Evolutionary conservation across 768 basidiomycete genomes (phyloP).

Genomic region (Tephrocybe sp.): DNA sequence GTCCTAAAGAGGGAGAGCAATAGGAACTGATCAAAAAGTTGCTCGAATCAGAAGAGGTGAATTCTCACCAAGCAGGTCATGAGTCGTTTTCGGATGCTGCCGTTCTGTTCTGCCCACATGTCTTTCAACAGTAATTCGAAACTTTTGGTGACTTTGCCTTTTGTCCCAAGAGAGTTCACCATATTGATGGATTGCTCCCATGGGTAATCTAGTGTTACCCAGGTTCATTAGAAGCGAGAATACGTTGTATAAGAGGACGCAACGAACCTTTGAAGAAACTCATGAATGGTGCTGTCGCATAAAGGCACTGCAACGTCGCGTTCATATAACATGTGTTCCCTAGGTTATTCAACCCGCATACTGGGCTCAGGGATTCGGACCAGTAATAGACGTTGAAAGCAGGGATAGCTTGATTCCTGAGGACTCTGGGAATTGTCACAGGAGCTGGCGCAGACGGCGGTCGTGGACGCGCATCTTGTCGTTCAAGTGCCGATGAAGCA

Average conservation of each 20-base stretch:
- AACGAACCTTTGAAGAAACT: conserved; percentile 83
- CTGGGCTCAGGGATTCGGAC: conserved; percentile 75
- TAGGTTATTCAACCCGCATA: conserved; percentile 88
- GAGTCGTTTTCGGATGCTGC: conserved; percentile 64
- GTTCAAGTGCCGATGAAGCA: conserved; percentile 64
- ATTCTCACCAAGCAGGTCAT: conserved; percentile 76
- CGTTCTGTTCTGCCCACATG: conserved; percentile 85
- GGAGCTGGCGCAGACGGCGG: conserved; percentile 35
- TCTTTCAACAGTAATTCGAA: conserved; percentile 84
- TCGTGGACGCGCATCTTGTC: conserved; percentile 73
- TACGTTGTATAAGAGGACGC: not conserved
- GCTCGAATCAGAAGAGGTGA: conserved; percentile 14
- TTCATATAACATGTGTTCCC: conserved; percentile 99
- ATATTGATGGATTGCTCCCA: conserved; percentile 85
- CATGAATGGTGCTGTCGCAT: conserved; percentile 90
- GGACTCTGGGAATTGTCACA: conserved; percentile 48
- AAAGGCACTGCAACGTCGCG: conserved; percentile 94
- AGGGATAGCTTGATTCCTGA: conserved; percentile 52
- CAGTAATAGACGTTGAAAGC: conserved; percentile 84
- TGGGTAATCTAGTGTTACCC: conserved; percentile 53
- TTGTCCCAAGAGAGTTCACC: conserved; percentile 82
- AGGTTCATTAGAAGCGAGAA: conserved; percentile 9
- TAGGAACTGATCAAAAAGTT: conserved; percentile 39
- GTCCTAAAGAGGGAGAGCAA: conserved; percentile 15
- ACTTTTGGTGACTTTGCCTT: conserved; percentile 75